Base-by-base conservation (phyloP, 139 green algal species). In the Coccomyxa sp. region DNA sequence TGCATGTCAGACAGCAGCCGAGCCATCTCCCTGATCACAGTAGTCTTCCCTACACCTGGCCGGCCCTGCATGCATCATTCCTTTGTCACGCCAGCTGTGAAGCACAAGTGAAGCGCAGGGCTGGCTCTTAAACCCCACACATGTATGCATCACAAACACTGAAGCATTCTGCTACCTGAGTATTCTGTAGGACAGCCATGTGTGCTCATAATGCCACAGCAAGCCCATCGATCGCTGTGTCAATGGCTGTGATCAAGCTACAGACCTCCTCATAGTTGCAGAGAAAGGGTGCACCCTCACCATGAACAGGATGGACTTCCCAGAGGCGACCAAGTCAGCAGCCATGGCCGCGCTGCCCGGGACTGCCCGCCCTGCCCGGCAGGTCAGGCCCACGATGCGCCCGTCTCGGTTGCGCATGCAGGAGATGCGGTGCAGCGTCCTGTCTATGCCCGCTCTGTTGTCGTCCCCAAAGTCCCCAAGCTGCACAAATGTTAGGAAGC, bases 381-480 rank as follows among this genome's bases (percentile, higher is more conserved):
- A 93, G 0, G 93, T 97, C 37, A 97, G 86, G 6, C 93, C 93
- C 8, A 96, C 72, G 6, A 96, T 76, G 14, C 76, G 39, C 14
- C 88, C 91, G 39, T 79, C 50, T 12, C 93, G 76, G 82, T 95
- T 95, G 16, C 89, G 85, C 64, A 99, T 96, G 83, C 87, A 92
- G 81, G 80, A 93, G 83, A 99, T 96, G 79, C 95, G 91, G 85
- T 98, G 95, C 81, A 98, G 86, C 37, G 95, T 98, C 54, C 91
- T 81, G 77, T 97, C 90, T 58, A 99, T 97, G 54, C 96, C 96
- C 9, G 95, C 93, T 29, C 93, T 87, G 76, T 98, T 98, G 89
- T 98, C 95, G 0, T 76, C 89, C 27, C 92, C 93, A 85, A 98
- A 97, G 12, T 93, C 89, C 4, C 91, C 93, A 0, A 93, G 86